Evolutionary conservation across 768 basidiomycete species (phyloP).

Genomic region (Rhodotorula graminis): DNA sequence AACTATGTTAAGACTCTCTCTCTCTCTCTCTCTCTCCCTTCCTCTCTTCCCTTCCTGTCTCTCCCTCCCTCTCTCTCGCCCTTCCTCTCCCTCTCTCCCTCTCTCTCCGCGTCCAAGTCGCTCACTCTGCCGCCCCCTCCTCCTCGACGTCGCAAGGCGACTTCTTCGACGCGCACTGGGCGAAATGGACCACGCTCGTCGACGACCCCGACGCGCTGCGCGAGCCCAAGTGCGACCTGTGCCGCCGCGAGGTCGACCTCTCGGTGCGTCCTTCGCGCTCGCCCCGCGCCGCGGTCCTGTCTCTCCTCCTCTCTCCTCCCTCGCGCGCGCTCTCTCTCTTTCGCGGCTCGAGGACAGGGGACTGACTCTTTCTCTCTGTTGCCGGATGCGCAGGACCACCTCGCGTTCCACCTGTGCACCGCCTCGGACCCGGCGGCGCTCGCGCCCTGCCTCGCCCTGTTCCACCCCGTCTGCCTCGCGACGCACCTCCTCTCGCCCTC

Average conservation of each 20-base stretch:
- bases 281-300: background rate
- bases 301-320: background rate
- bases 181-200: background rate
- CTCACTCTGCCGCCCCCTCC: background rate
- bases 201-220: background rate
- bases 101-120: background rate
- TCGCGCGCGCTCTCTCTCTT: too few relatives aligned
- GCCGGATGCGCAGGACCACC: slow-evolving; percentile 40
- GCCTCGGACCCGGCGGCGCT: slow-evolving; percentile 20
- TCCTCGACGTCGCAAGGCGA: slow-evolving; percentile 14
- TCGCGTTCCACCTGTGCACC: slow-evolving; percentile 45
- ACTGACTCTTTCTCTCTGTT: too few relatives aligned
- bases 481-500: slow-evolving; percentile 1
- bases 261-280: slow-evolving; percentile 33
- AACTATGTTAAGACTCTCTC: background rate
- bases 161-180: slow-evolving; percentile 26
- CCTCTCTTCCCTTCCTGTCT: too few relatives aligned
- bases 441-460: slow-evolving; percentile 31
- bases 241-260: slow-evolving; percentile 25
- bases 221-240: slow-evolving; percentile 22
- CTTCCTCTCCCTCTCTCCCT: too few relatives aligned
- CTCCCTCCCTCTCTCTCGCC: too few relatives aligned
- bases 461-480: slow-evolving; percentile 12
- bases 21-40: background rate
- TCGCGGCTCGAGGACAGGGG: too few relatives aligned